Conservation (phyloP, 768 basidiomycete species). For the Lactarius psammicola region DNA sequence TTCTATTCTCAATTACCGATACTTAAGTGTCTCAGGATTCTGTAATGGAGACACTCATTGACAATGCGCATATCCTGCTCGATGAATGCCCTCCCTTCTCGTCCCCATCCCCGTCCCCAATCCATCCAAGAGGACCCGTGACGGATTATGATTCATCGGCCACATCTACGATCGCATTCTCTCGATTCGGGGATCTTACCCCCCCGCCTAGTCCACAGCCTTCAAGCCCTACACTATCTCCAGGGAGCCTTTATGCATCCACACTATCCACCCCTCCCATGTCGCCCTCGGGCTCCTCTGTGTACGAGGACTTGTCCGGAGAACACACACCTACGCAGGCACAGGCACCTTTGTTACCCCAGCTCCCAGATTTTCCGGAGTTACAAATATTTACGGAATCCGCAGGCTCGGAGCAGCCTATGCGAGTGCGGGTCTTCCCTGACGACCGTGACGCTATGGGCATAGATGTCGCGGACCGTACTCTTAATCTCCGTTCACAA, state of each 20-base stretch:
- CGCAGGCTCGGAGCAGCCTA: too few species aligned
- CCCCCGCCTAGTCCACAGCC: constrained; percentile 55
- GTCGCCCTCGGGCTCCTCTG: constrained; percentile 8
- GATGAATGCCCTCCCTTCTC: constrained; percentile 44
- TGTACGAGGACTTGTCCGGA: background rate
- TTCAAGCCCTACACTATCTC: constrained; percentile 42
- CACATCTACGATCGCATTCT: constrained; percentile 52
- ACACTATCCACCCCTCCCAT: constrained; percentile 38
- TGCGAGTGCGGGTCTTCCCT: too few species aligned
- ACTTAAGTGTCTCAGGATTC: constrained; percentile 46
- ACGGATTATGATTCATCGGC: constrained; percentile 68
- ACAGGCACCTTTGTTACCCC: background rate
- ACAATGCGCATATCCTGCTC: constrained; percentile 63
- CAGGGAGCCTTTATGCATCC: constrained; percentile 76
- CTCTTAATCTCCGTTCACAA: too few species aligned
- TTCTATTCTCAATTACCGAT: background rate
- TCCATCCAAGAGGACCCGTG: constrained; percentile 62
- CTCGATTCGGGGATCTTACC: constrained; percentile 60
- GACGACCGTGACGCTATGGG: too few species aligned
- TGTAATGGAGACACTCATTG: constrained; percentile 85
- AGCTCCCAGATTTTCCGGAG: too few species aligned
- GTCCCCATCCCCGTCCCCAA: constrained; percentile 59
- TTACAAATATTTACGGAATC: too few species aligned
- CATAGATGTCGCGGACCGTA: too few species aligned
- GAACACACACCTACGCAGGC: background rate